Evolutionary conservation across 345 rosid species (phyloP), one percentile per base, ranked within the genome.

Genomic region (Gossypioides kirkii): DNA sequence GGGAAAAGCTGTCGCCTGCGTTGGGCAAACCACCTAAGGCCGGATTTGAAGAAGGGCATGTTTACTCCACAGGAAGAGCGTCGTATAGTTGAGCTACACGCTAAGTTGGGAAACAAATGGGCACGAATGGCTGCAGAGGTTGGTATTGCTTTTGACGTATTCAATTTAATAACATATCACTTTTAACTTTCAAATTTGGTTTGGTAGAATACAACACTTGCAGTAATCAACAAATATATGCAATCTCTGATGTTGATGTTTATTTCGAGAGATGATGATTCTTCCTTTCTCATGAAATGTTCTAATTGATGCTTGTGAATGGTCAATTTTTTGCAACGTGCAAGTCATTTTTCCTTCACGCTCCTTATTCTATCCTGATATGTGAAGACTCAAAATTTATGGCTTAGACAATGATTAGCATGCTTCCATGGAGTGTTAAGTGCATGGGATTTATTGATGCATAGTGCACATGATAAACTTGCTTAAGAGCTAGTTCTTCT

Each of bases 1-100:
- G 93, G 91, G 36, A 89, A 87, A 82, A 89, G 91, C 73, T 87
- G 93, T 41, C 85, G 93, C 0, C 81, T 85, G 26, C 87, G 93
- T 60, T 89, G 93, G 93, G 87, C 88, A 6, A 89, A 89, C 81
- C 89, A 89, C 61, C 71, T 89, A 12, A 81, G 89, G 63, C 89
- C 89, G 0, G 85, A 84, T 50, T 77, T 87, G 81, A 85, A 81
- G 75, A 85, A 87, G 59, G 93, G 89, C 8, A 65, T 83, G 6
- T 87, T 89, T 55, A 82, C 87, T 0, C 77, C 79, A 0, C 82
- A 81, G 22, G 91, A 89, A 79, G 91, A 85, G 74, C 61, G 82
- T 1, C 83, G 46, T 10, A 83, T 87, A 10, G 81, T 85, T 12
- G 81, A 85, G 74, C 86, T 85, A 63, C 93, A 89, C 79, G 86